Base-by-base conservation (phyloP, 2,329 filamentous ascomycete species). In the Colletotrichum phormii region DNA sequence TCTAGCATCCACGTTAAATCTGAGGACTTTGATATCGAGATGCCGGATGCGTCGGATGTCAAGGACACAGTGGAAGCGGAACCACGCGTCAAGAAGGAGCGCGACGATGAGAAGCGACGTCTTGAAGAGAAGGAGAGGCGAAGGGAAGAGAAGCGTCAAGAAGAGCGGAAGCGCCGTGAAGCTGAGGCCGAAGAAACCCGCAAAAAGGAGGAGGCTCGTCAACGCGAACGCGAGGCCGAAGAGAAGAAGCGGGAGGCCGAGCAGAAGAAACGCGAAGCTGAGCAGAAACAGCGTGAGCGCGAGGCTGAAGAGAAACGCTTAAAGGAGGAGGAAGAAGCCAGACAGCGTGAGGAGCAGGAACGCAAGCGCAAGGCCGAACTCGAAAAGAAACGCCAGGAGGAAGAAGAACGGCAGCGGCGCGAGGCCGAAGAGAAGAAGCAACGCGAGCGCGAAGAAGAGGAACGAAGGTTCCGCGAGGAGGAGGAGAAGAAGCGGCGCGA, bases 1-100 rank as follows among this genome's bases (percentile, higher is more conserved):
- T 79, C 81, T 18, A 86, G 82, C 67, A 88, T 90, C n/a, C 86
- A 86, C 60, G 87, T 90, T 53, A 90, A 90, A 75, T 87, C 87
- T 0, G 89, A 90, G 73, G 88, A 90, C 67, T 78, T 82, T 1
- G 89, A 91, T 67, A 78, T 89, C 9, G 87, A 89, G 24, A 90
- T 91, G 89, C 82, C 81, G 2, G 89, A 90, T 74, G 85, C 83
- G 2, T 81, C 81, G 55, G 77, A 76, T 13, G 76, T 78, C 5
- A 79, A 78, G 51, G 77, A 78, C 22, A 73, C 68, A 3, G 79
- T 78, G 22, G 80, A 79, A 9, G 75, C 75, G 5, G 80, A 80
- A 33, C 74, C 76, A 4, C 81, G 77, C 62, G 49, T 79, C 15
- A 78, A 82, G 42, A 84, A 80, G 70, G 83, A 82, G 60, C 81